phyloP scores from a whole-genome alignment of 441 rosid species.

The Flueggea neowawraea region DNA sequence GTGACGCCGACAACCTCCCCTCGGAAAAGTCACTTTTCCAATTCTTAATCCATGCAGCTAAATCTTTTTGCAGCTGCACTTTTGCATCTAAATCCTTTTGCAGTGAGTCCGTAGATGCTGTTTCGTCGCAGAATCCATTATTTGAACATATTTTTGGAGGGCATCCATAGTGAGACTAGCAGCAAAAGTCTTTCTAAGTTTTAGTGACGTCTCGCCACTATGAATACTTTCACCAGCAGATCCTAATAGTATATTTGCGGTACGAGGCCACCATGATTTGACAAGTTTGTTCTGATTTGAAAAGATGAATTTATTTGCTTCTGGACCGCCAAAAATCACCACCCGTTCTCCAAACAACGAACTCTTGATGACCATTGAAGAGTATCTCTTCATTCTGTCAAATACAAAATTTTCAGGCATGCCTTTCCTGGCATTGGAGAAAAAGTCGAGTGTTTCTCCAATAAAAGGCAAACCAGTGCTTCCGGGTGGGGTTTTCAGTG shows the following conservation, averaged over 20 bases:
- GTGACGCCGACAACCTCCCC: not conserved
- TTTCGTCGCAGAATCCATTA: constrained; percentile 26
- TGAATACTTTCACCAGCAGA: not conserved
- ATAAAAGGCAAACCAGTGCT: constrained; percentile 10
- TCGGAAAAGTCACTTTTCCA: constrained; percentile 19
- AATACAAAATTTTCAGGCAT: constrained; percentile 15
- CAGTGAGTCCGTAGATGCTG: constrained; percentile 22
- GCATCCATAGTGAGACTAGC: constrained; percentile 31
- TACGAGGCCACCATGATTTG: constrained; percentile 13
- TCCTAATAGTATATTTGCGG: constrained; percentile 7
- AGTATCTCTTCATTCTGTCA: constrained; percentile 13
- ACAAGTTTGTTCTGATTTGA: constrained; percentile 21
- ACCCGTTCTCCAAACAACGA: constrained; percentile 9
- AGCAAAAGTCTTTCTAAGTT: constrained; percentile 18
- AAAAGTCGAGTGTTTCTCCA: constrained; percentile 15
- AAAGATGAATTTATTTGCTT: constrained; percentile 21
- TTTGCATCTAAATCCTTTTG: constrained; percentile 10
- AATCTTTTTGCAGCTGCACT: constrained; percentile 13
- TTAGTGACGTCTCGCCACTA: constrained; percentile 11
- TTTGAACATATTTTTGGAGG: constrained; percentile 22
- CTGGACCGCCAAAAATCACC: constrained; percentile 13
- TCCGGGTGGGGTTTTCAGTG: constrained; percentile 7
- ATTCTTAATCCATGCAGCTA: constrained; percentile 14
- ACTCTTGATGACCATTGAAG: constrained; percentile 8
- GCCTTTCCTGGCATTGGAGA: constrained; percentile 5